Evolutionary conservation across 768 basidiomycete genomes (phyloP).

Genomic region (Hygrocybe punicea): DNA sequence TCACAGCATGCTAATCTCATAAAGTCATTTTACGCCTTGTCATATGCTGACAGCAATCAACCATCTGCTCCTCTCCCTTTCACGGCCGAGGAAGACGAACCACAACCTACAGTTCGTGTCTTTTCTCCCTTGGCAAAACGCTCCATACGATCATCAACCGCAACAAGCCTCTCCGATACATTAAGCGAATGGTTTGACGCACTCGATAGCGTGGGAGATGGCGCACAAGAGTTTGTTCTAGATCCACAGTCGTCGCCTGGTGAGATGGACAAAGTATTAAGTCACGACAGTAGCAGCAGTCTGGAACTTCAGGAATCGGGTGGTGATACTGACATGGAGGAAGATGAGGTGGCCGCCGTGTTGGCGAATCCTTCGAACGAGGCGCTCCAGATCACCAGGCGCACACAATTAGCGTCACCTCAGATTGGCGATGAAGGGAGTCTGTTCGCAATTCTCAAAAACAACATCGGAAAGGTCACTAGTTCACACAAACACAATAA

Average conservation of each 20-base stretch:
- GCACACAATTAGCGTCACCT: conserved; percentile 58
- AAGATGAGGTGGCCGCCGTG: conserved; percentile 12
- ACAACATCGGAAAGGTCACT: conserved; percentile 80
- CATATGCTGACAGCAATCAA: conserved; percentile 26
- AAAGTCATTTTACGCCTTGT: conserved; percentile 39
- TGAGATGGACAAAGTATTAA: conserved; percentile 38
- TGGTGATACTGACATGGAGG: conserved; percentile 49
- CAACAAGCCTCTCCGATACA: conserved; percentile 50
- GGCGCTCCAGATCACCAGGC: conserved; percentile 38
- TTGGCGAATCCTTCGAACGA: background rate
- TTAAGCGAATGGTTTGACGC: conserved; percentile 77
- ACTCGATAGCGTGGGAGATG: conserved; percentile 50
- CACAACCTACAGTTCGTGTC: conserved; percentile 14
- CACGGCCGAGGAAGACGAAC: conserved; percentile 47
- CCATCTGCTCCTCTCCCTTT: conserved; percentile 35
- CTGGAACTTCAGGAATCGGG: conserved; percentile 46
- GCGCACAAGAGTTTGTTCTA: conserved; percentile 68
- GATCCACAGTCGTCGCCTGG: conserved; percentile 43
- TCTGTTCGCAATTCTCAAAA: conserved; percentile 77
- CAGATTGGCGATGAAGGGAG: conserved; percentile 75
- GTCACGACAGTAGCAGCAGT: conserved; percentile 41
- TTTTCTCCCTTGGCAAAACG: conserved; percentile 32
- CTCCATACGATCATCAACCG: conserved; percentile 45
- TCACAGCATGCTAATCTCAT: conserved; percentile 54
- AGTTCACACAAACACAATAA: conserved; percentile 1